Base-by-base conservation (phyloP, 2,329 filamentous ascomycete species). In the Microdochium paspali region DNA sequence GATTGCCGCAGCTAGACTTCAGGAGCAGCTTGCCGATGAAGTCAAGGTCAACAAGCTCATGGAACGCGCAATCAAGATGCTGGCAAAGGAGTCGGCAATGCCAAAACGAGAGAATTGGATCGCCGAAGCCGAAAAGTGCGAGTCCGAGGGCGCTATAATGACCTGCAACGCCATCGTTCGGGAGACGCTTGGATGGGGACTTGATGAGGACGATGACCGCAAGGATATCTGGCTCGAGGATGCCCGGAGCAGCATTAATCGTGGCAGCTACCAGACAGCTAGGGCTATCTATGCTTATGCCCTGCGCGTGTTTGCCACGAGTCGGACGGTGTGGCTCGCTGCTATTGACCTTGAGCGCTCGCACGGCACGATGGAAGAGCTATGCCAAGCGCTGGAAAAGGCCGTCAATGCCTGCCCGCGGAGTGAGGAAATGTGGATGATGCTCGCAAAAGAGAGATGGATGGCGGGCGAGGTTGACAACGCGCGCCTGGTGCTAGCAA, bases 31-130 rank as follows among this genome's bases (percentile, higher is more conserved):
- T 24, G 90, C 90, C 23, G 85, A 87, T 53, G 82, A 81, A 20
- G 76, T 78, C 47, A 90, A 86, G 68, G 80, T 90, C 58, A 94
- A 89, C 57, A 10, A 21, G 6, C 87, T 97, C 49, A 96, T 98
- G 87, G 91, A 93, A 63, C 86, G 89, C 70, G 93, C 88, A 42
- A 82, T 96, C 26, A 88, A 94, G 59, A 83, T 90, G 20, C 74
- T 98, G 26, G 89, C 84, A 31, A 89, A 90, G 58, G 90, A 95
- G 60, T 90, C 87, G 24, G 91, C 93, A 10, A 98, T 98, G 94
- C 80, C 93, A 32, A 95, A 95, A 66, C 84, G 94, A 35, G 93
- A 98, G 63, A 90, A 96, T 56, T 98, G 93, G 93, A 94, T 98
- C 46, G 76, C 80, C 4, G 90, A 97, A 65, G 94, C 93, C 0